phyloP scores from a whole-genome alignment of 73 alveolate species.

The Paramecium sexaurelia region DNA sequence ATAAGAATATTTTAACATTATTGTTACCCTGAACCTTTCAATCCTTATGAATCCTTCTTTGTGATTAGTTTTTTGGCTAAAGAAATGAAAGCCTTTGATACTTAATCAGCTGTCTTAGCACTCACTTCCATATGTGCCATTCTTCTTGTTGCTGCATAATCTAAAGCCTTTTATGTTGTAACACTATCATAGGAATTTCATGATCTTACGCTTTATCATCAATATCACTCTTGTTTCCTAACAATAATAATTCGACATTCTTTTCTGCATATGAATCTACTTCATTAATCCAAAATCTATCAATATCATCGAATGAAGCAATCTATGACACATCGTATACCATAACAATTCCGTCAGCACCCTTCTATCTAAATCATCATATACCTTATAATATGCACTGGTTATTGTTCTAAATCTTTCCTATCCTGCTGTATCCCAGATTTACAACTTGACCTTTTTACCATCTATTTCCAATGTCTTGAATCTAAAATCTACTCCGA shows the following conservation, averaged over 20 bases:
- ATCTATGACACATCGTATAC: constrained; percentile 70
- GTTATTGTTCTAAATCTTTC: constrained; percentile 76
- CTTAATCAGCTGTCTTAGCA: constrained; percentile 65
- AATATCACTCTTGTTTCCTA: constrained; percentile 65
- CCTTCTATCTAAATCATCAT: constrained; percentile 16
- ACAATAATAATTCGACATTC: constrained; percentile 61
- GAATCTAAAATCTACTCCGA: constrained; percentile 80
- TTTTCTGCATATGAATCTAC: constrained; percentile 66
- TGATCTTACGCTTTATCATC: constrained; percentile 34
- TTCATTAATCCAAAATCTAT: constrained; percentile 64
- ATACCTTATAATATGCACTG: constrained; percentile 74
- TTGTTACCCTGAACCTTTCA: not conserved
- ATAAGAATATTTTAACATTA: not conserved
- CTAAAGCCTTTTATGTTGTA: constrained; percentile 44
- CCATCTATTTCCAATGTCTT: constrained; percentile 74
- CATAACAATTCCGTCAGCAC: constrained; percentile 80
- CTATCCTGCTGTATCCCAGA: constrained; percentile 87
- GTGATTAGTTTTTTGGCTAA: constrained; percentile 38
- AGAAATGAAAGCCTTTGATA: constrained; percentile 42
- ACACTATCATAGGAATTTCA: not conserved
- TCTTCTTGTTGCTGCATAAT: constrained; percentile 51
- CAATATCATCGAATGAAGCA: constrained; percentile 58
- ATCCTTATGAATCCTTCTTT: constrained; percentile 39
- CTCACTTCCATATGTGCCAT: constrained; percentile 62
- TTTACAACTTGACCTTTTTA: constrained; percentile 73